Evolutionary conservation across 768 basidiomycete genomes (phyloP), one percentile per base, ranked within the genome.

Genomic region (Podaxis sp.): DNA sequence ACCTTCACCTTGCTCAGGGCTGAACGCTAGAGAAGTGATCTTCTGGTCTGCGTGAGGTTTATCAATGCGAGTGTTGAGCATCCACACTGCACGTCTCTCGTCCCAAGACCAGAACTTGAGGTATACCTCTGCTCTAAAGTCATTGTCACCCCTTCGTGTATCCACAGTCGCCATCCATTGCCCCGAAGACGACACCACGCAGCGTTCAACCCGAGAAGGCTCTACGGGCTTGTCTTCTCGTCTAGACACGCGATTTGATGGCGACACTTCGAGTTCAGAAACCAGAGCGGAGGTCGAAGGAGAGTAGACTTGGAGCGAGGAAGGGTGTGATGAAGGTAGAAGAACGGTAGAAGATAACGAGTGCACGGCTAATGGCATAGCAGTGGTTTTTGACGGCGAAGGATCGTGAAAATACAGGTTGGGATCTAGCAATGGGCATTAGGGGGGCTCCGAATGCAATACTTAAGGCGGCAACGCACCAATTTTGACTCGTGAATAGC

Each of bases 141-240:
- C 78, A 23, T 83, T 84, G 46, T 89, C 87, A 4, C 82, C 87
- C 58, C 85, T 80, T 57, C 95, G 82, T 32, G 75, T 73, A 73
- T 99, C 96, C 25, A 93, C 72, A 1, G 96, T 95, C 4, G 94
- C 94, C 85, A 99, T 85, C 95, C 96, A 98, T 50, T 84, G 79
- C 9, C 89, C 89, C n/a, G 76, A 77, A 1, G 81, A 70, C 4
- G 90, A 89, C 61, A 95, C 77, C 4, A 80, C 83, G 5, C 82
- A 83, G 9, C 77, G 79, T 52, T 92, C 89, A 2, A 98, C 91
- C 13, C 87, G 80, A 2, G 89, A 82, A 7, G 90, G 87, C 63
- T 91, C 87, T 44, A 95, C 70, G 5, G 81, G 77, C 68, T 86
- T 89, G 61, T 94, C 90, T 47, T 93, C 92, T 65, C 85, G 79